Evolutionary conservation across 441 rosid species (phyloP).

Genomic region (Melastoma candidum): DNA sequence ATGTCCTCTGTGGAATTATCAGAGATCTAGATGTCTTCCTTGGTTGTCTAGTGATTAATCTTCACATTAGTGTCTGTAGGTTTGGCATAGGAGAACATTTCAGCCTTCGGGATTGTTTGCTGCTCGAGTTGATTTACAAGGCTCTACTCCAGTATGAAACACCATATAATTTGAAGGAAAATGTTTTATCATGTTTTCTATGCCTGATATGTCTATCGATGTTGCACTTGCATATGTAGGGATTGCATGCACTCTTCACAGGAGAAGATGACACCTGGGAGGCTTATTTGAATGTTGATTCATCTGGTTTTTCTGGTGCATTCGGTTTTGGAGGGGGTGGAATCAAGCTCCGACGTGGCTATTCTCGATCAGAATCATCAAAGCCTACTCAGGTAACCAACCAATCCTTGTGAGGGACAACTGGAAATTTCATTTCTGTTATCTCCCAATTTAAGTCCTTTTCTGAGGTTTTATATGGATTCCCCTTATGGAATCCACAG

Average conservation of each 20-base stretch:
- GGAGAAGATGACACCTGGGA: conserved; percentile 99
- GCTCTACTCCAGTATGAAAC: conserved; percentile 66
- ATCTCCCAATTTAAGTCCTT: background rate
- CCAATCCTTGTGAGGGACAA: background rate
- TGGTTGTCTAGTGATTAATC: background rate
- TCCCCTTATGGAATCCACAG: no score
- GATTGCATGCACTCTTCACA: conserved; percentile 85
- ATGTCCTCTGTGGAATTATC: background rate
- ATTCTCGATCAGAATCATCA: conserved; percentile 50
- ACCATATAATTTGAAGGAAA: conserved; percentile 8
- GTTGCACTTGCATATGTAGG: conserved; percentile 27
- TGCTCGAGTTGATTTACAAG: conserved; percentile 91
- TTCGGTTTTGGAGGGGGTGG: conserved; percentile 61
- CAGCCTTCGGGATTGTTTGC: conserved; percentile 98
- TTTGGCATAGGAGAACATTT: conserved; percentile 94
- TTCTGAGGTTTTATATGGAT: no score
- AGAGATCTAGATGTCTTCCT: background rate
- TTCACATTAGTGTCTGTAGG: conserved; percentile 32
- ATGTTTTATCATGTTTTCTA: conserved; percentile 3
- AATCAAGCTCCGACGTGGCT: conserved; percentile 89
- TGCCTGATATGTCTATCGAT: background rate
- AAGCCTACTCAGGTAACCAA: conserved; percentile 79
- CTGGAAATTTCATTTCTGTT: conserved; percentile 3
- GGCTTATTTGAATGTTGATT: conserved; percentile 86
- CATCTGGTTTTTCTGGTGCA: conserved; percentile 64